Conservation (phyloP, 257 asterid genomes). For the Cynanchum wilfordii region DNA sequence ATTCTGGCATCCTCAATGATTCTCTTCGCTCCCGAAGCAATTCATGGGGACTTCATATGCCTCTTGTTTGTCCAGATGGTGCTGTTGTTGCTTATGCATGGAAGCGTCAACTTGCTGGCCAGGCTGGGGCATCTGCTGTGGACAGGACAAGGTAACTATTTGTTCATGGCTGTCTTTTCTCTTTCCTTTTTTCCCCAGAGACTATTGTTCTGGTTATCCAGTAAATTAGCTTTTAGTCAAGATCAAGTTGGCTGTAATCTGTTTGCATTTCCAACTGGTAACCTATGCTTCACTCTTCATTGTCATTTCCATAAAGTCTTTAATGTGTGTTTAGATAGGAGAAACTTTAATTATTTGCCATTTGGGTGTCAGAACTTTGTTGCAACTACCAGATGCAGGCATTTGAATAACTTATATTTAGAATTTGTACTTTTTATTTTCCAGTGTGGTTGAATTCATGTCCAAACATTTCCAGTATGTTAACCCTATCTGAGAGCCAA, state of each 20-base stretch:
- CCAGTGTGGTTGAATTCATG: background rate
- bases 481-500: background rate
- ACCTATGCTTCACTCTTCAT: background rate
- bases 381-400: background rate
- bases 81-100: slow-evolving; percentile 99
- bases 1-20: slow-evolving; percentile 84
- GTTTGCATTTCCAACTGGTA: background rate
- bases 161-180: background rate
- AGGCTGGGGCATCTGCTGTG: slow-evolving; percentile 99
- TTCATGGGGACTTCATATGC: slow-evolving; percentile 99
- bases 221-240: background rate
- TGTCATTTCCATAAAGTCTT: background rate
- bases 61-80: slow-evolving; percentile 96
- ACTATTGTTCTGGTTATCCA: background rate
- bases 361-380: background rate
- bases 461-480: background rate
- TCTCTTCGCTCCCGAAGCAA: slow-evolving; percentile 86
- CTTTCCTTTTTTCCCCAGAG: background rate
- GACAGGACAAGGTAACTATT: slow-evolving; percentile 81
- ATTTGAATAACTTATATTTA: background rate
- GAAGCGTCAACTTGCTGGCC: slow-evolving; percentile 99
- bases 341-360: background rate
- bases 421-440: background rate
- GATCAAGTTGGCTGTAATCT: background rate
- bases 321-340: background rate